Percentiles rank a stretch among this genome's conserved stretches.
Conservation (phyloP, 306 rosid genomes). For the Quercus alba region DNA sequence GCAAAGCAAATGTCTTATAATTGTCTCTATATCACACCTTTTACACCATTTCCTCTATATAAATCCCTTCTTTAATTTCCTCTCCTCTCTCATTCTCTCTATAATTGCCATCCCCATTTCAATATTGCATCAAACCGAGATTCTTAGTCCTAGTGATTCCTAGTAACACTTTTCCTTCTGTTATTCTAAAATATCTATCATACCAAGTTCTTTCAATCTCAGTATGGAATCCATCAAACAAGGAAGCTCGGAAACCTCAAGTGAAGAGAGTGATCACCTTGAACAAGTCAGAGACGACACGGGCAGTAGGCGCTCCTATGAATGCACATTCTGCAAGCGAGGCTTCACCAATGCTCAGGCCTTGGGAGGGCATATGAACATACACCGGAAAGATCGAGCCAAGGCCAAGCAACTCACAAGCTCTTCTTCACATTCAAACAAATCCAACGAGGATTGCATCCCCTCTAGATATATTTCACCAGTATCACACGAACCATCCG, state of each 20-base stretch:
- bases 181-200: background rate
- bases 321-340: conserved; percentile 86
- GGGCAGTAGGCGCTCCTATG: conserved; percentile 52
- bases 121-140: background rate
- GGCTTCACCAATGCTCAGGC: conserved; percentile 98
- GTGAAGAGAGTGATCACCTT: conserved; percentile 51
- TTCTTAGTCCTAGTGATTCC: background rate
- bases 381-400: conserved; percentile 81
- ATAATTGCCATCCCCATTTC: background rate
- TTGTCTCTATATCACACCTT: conserved; percentile 38
- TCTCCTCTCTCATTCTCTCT: conserved; percentile 11
- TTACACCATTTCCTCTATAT: conserved; percentile 16
- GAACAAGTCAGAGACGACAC: conserved; percentile 20
- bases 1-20: conserved; percentile 36
- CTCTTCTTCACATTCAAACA: conserved; percentile 7
- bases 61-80: conserved; percentile 31
- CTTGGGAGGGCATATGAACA: conserved; percentile 95
- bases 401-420: conserved; percentile 46
- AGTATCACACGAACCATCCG: conserved; percentile 20
- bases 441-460: conserved; percentile 17
- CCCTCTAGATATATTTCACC: conserved; percentile 29
- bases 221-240: conserved; percentile 44
- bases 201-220: background rate
- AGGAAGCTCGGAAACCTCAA: conserved; percentile 43
- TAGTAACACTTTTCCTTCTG: background rate